Conservation (phyloP, 768 basidiomycete species). For the Termitomyces sp. region DNA sequence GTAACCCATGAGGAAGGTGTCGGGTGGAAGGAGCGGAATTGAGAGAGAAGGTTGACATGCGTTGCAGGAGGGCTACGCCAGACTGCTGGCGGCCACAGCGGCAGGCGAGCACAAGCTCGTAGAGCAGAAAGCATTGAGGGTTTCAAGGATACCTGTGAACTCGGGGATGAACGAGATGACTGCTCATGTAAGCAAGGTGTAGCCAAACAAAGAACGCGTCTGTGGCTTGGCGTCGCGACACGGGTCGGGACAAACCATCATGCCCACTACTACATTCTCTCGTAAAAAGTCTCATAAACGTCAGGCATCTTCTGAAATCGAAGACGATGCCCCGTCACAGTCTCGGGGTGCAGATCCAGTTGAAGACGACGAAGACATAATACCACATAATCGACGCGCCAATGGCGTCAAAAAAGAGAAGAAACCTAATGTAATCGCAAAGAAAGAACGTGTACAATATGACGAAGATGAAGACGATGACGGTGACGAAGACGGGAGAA, state of each 20-base stretch:
- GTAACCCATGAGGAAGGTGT: constrained; percentile 60
- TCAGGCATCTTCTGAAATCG: constrained; percentile 58
- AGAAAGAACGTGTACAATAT: constrained; percentile 18
- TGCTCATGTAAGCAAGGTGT: constrained; percentile 3
- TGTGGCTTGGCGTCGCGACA: constrained; percentile 16
- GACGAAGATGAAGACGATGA: constrained; percentile 24
- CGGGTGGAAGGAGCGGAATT: constrained; percentile 57
- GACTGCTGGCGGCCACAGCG: constrained; percentile 26
- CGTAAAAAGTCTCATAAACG: constrained; percentile 38
- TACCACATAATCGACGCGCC: constrained; percentile 19
- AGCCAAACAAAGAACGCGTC: constrained; percentile 33
- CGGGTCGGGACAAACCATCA: constrained; percentile 15
- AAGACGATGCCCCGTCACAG: constrained; percentile 45
- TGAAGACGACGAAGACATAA: constrained; percentile 49
- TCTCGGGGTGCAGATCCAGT: constrained; percentile 25
- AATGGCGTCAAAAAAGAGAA: constrained; percentile 31
- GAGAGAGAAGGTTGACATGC: constrained; percentile 13
- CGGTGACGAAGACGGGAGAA: constrained; percentile 42
- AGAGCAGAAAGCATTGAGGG: constrained; percentile 36
- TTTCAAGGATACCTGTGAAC: not conserved
- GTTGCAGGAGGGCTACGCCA: constrained; percentile 9
- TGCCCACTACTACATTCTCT: constrained; percentile 37
- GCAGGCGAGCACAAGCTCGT: constrained; percentile 27
- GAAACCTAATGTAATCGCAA: constrained; percentile 18
- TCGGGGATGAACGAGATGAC: not conserved